A percentile compares a stretch with the other conserved stretches of the same genome.
These are phyloP conservation scores for Malassezia dermatis DNA, from an alignment of 1,284 basidiomycete species.

Conservation along the genomic window DNA sequence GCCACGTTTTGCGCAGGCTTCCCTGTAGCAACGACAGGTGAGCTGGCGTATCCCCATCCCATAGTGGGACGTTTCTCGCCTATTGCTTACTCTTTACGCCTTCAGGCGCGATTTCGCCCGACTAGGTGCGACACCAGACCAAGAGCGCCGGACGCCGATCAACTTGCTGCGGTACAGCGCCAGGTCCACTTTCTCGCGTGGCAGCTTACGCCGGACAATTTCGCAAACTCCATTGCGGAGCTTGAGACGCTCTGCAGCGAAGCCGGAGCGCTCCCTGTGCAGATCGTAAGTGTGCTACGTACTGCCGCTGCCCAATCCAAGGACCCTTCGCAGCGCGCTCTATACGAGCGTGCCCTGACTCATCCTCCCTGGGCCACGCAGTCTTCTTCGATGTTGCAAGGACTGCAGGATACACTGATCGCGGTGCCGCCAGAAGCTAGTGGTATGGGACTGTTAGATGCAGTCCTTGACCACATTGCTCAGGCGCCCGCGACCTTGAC, in stretches of 20 bases:
- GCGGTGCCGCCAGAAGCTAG: constrained; percentile 1
- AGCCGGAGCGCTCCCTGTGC: neutral
- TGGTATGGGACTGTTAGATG: neutral
- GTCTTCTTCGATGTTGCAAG: constrained; percentile 2
- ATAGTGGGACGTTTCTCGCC: constrained; percentile 21
- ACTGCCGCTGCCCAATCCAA: neutral
- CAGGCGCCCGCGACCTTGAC: neutral
- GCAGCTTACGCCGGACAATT: constrained; percentile 5
- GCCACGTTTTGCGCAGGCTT: neutral
- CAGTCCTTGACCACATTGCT: constrained; percentile 10
- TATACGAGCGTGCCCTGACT: neutral
- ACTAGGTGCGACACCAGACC: neutral
- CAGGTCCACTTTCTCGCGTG: constrained; percentile 45
- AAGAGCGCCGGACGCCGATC: neutral
- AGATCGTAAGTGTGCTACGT: neutral
- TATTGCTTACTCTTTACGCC: constrained; percentile 22
- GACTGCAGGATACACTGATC: neutral
- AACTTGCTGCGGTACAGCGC: constrained; percentile 61
- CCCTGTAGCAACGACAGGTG: neutral
- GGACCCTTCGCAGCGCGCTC: neutral
- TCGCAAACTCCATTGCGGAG: constrained; percentile 5
- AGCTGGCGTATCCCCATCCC: neutral
- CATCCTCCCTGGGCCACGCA: neutral
- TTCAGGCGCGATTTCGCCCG: constrained; percentile 5
- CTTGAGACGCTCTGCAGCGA: constrained; percentile 6